phyloP scores from a whole-genome alignment of 2,329 filamentous ascomycete species.

The Nemania sp. region DNA sequence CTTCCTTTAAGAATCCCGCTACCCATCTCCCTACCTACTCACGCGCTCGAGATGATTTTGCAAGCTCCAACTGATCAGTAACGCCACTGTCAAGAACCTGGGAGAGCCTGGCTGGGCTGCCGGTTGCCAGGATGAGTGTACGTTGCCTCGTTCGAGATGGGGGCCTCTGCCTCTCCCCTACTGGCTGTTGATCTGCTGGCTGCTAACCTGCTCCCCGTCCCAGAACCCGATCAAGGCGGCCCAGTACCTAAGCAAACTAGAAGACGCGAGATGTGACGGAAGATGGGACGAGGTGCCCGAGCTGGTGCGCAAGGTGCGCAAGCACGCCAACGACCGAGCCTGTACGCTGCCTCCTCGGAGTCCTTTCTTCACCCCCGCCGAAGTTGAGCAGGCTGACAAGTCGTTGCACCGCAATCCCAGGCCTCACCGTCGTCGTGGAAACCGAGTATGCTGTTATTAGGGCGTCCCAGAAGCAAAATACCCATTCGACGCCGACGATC shows the following conservation, averaged over 20 bases:
- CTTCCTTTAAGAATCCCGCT: neutral
- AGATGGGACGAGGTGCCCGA: conserved; percentile 88
- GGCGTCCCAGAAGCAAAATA: conserved; percentile 50
- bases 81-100: conserved; percentile 31
- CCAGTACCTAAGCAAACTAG: conserved; percentile 80
- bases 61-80: conserved; percentile 27
- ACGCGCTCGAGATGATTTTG: conserved; percentile 34
- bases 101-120: conserved; percentile 21
- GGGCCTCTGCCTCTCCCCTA: conserved; percentile 20
- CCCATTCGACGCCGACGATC: conserved; percentile 47
- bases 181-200: no score
- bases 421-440: conserved; percentile 71
- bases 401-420: conserved; percentile 46
- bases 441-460: conserved; percentile 69
- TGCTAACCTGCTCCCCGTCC: conserved; percentile 25
- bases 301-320: conserved; percentile 88
- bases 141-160: conserved; percentile 18
- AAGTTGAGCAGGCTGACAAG: conserved; percentile 26
- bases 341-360: conserved; percentile 61
- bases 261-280: conserved; percentile 84
- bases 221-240: conserved; percentile 73
- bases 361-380: neutral
- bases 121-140: conserved; percentile 39
- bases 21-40: neutral
- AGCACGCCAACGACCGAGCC: conserved; percentile 83